A percentile compares a stretch with the other conserved stretches of the same genome.
Conservation (phyloP, 306 rosid species). For the Styphnolobium japonicum region DNA sequence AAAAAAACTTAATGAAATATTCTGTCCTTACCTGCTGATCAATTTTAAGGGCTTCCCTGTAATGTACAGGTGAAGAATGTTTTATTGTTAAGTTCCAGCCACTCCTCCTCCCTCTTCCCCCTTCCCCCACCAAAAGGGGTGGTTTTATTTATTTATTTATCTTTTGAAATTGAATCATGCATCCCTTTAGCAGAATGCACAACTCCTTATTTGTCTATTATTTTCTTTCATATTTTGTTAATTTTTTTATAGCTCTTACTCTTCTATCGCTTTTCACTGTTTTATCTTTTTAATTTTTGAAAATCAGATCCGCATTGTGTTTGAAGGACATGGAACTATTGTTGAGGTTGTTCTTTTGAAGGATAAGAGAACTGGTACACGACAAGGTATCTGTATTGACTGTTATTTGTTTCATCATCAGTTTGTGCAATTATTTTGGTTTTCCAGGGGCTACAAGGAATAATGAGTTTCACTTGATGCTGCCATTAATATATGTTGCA, state of each 20-base stretch:
- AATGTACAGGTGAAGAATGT: neutral
- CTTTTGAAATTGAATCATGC: neutral
- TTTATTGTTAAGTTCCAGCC: conserved; percentile 5
- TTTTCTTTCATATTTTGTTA: neutral
- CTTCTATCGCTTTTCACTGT: conserved; percentile 1
- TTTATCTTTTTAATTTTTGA: neutral
- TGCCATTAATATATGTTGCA: conserved; percentile 1
- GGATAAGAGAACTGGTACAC: conserved; percentile 70
- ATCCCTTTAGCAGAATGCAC: neutral
- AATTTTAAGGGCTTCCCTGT: conserved; percentile 6
- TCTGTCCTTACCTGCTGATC: neutral
- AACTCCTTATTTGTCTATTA: neutral
- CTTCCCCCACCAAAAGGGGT: neutral
- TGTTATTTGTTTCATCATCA: neutral
- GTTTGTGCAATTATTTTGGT: conserved; percentile 10
- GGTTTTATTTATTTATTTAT: neutral
- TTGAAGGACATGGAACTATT: conserved; percentile 68
- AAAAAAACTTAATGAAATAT: neutral
- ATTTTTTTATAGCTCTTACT: conserved; percentile 12
- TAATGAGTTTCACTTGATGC: conserved; percentile 7
- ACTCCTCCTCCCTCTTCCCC: neutral
- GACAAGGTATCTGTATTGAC: conserved; percentile 57
- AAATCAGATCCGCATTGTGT: conserved; percentile 65
- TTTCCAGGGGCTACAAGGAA: conserved; percentile 16
- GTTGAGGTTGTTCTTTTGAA: conserved; percentile 71